phyloP scores from a whole-genome alignment of 768 basidiomycete genomes.

The Dictyophora rubrovolvata region DNA sequence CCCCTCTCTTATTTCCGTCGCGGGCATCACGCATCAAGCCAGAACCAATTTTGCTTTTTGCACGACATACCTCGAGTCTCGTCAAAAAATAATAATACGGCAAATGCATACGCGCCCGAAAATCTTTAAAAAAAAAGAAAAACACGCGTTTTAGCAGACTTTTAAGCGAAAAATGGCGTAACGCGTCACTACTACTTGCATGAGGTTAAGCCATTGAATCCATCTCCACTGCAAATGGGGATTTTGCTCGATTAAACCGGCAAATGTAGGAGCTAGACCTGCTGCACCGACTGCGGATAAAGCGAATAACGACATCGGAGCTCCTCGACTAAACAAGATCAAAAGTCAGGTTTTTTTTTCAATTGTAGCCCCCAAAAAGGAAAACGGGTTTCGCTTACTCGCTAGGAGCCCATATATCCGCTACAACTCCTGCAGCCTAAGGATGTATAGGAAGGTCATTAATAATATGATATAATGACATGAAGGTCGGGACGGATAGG shows the following conservation, averaged over 20 bases:
- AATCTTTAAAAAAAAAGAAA: slow-evolving; percentile 32
- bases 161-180: background rate
- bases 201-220: slow-evolving; percentile 76
- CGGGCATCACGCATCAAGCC: no score
- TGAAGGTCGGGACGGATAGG: background rate
- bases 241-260: slow-evolving; percentile 59
- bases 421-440: slow-evolving; percentile 48
- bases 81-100: slow-evolving; percentile 45
- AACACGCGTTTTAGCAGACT: background rate
- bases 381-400: slow-evolving; percentile 32
- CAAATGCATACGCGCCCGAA: slow-evolving; percentile 37
- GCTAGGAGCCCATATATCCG: slow-evolving; percentile 55
- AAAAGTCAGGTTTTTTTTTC: background rate
- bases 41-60: no score
- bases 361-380: background rate
- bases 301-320: slow-evolving; percentile 71
- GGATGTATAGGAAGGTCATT: no score
- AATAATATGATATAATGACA: background rate
- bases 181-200: slow-evolving; percentile 24
- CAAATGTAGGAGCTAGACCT: slow-evolving; percentile 52
- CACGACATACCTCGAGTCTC: slow-evolving; percentile 50
- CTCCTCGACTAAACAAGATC: slow-evolving; percentile 45
- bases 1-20: no score
- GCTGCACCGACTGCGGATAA: slow-evolving; percentile 48
- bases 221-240: slow-evolving; percentile 58